Evolutionary conservation across 768 basidiomycete genomes (phyloP), one percentile per base, ranked within the genome.

Genomic region (Trametopsis cervina): DNA sequence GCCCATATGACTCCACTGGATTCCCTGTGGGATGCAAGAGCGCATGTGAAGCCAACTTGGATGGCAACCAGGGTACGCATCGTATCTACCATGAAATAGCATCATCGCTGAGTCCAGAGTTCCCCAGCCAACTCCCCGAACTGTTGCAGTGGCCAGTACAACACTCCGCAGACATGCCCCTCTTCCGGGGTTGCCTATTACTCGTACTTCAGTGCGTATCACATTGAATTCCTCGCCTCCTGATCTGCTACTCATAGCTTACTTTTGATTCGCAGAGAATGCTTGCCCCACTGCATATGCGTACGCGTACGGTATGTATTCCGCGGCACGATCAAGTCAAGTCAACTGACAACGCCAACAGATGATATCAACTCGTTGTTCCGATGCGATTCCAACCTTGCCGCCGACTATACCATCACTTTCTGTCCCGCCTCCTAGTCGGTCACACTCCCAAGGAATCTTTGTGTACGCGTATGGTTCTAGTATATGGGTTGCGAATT

Each of bases 71-170:
- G 4, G 42, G 62, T 61, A 23, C 4, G 52, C 39, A 36, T 11
- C 13, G 27, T 27, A 2, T 45, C 25, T 18, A 20, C 24, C 23
- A 17, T 25, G 15, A n/a, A n/a, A n/a, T n/a, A n/a, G n/a, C 4
- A 46, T 20, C 17, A 9, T 4, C 5, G 21, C 20, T 27, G 12
- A 17, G 4, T n/a, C 10, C 12, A 18, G 15, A 25, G 13, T 9
- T 44, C 29, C 5, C 35, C 15, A 46, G 49, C 49, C 9, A 52
- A 52, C 36, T 52, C 50, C 13, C 26, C 45, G 10, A 66, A 66
- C 44, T 69, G 66, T 47, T 69, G 67, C 53, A 57, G 54, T n/a
- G 67, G 66, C 1, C 49, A 44, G n/a, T 56, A 61, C 42, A 49
- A 54, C 43, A 64, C 64, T 4, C 50, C 64, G 4, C 57, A 52